Conservation (phyloP, 2,329 filamentous ascomycete genomes). For the Magnaporthales sp. region DNA sequence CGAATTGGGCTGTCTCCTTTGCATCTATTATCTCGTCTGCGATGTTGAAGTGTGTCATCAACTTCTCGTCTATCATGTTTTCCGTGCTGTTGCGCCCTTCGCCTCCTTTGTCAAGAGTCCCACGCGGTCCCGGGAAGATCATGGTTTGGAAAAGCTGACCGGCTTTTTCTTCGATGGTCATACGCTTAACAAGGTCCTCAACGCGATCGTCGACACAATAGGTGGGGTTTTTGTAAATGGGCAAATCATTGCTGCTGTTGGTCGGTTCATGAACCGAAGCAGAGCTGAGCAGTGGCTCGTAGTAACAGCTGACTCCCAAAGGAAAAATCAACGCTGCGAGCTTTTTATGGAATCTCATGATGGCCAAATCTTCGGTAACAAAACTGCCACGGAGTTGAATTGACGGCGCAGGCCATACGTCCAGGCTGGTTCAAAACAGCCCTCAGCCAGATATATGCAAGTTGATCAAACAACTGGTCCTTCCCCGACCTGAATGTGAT, state of each 20-base stretch:
- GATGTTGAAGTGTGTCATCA: slow-evolving; percentile 12
- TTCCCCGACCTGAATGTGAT: neutral
- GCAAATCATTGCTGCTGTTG: neutral
- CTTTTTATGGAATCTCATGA: neutral
- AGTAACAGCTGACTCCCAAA: neutral
- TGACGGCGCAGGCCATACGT: neutral
- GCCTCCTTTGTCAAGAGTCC: neutral
- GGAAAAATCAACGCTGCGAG: neutral
- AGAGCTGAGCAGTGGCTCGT: neutral
- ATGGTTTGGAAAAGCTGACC: neutral
- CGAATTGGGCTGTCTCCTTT: slow-evolving; percentile 24
- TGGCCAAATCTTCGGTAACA: neutral
- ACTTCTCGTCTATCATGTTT: slow-evolving; percentile 1
- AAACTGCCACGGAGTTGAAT: neutral
- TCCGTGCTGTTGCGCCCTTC: neutral
- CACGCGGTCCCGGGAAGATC: neutral
- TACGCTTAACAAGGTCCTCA: neutral
- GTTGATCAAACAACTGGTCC: neutral
- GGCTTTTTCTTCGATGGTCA: neutral
- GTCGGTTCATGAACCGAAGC: neutral
- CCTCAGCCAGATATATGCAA: neutral
- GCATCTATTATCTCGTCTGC: slow-evolving; percentile 19
- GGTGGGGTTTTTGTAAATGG: neutral
- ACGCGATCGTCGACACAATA: neutral
- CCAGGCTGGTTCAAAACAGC: neutral